Conservation (phyloP, 208 protist species). For the Crithidia expoeki region DNA sequence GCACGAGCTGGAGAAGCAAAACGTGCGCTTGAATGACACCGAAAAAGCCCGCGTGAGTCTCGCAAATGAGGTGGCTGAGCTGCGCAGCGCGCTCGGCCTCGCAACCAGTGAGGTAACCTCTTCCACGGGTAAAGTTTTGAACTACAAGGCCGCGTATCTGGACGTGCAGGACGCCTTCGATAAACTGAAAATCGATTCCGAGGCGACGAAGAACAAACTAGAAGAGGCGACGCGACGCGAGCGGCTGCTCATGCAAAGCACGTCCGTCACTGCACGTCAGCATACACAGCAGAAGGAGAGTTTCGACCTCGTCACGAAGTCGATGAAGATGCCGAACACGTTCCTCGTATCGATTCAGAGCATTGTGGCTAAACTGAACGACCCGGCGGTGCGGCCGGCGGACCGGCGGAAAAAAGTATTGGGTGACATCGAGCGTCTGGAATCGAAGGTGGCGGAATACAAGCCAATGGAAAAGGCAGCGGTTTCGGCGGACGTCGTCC, state of each 20-base stretch:
- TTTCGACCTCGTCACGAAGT: slow-evolving; percentile 20
- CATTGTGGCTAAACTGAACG: slow-evolving; percentile 28
- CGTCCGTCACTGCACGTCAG: slow-evolving; percentile 7
- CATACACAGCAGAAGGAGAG: slow-evolving; percentile 27
- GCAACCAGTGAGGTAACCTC: slow-evolving; percentile 31
- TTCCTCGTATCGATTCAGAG: slow-evolving; percentile 6
- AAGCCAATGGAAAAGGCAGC: not conserved
- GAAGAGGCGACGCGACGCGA: slow-evolving; percentile 28
- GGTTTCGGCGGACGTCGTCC: not conserved
- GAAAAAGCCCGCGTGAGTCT: slow-evolving; percentile 20
- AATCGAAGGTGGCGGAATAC: slow-evolving; percentile 16
- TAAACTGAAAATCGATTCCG: slow-evolving; percentile 38
- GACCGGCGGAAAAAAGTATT: slow-evolving; percentile 24
- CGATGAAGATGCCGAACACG: slow-evolving; percentile 20
- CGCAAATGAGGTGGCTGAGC: slow-evolving; percentile 38
- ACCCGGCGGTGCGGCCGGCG: slow-evolving; percentile 21
- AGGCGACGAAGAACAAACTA: slow-evolving; percentile 31
- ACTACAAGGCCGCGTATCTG: slow-evolving; percentile 45
- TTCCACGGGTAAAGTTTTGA: slow-evolving; percentile 37
- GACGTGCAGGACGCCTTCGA: slow-evolving; percentile 33
- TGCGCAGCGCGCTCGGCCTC: slow-evolving; percentile 52
- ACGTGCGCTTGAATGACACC: slow-evolving; percentile 26
- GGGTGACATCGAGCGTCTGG: slow-evolving; percentile 16
- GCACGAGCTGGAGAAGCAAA: slow-evolving; percentile 33
- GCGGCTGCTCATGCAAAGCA: not conserved